Conservation (phyloP, 2,329 filamentous ascomycete genomes). For the Colletotrichum coccodes region DNA sequence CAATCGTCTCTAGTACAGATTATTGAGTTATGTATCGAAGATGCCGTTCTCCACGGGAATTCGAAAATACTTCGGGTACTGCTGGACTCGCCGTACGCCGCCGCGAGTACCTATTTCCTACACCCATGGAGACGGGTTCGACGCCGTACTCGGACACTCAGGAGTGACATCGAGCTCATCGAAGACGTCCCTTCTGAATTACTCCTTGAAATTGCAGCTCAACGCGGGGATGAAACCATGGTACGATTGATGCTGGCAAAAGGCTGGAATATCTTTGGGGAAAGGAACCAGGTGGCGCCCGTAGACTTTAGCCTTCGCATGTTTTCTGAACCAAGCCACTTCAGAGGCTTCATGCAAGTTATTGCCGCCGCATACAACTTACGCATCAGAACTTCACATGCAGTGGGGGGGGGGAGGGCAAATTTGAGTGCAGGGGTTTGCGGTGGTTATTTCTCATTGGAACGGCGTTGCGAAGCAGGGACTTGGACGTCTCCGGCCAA, state of each 20-base stretch:
- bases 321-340: no score
- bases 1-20: neutral
- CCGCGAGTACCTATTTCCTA: neutral
- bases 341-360: neutral
- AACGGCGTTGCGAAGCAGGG: neutral
- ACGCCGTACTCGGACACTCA: neutral
- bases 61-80: neutral
- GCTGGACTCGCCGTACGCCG: neutral
- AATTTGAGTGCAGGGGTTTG: neutral
- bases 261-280: no score
- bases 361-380: neutral
- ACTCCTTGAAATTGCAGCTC: neutral
- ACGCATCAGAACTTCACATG: neutral
- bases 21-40: neutral
- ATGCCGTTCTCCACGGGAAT: neutral
- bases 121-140: neutral
- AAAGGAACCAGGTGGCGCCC: no score
- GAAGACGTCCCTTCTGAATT: neutral
- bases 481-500: neutral
- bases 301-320: no score
- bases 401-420: neutral
- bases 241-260: neutral
- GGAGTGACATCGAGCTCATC: no score
- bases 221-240: neutral
- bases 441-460: slow-evolving; percentile 1